Percentiles rank a stretch among this genome's conserved stretches.
Evolutionary conservation across 2,329 filamentous ascomycete genomes (phyloP).

Genomic region (Geosmithia flava): DNA sequence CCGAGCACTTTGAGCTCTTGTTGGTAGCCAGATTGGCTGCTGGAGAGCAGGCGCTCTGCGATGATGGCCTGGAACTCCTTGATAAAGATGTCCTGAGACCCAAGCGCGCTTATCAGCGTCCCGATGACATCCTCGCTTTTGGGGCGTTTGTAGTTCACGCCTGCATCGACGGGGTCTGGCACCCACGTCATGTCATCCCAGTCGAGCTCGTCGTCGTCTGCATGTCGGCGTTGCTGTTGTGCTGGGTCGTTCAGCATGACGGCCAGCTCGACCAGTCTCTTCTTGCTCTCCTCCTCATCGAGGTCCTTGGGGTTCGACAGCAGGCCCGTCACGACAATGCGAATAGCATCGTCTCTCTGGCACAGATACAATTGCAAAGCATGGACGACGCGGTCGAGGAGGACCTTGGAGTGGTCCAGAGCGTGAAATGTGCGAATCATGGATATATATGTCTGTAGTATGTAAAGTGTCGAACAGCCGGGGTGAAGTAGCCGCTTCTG

Average conservation of each 20-base stretch:
- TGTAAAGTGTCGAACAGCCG: conserved; percentile 63
- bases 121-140: conserved; percentile 87
- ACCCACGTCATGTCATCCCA: conserved; percentile 92
- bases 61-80: conserved; percentile 85
- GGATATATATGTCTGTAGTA: conserved; percentile 65
- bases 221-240: conserved; percentile 36
- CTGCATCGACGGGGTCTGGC: conserved; percentile 85
- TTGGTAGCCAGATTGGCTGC: conserved; percentile 53
- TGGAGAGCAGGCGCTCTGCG: conserved; percentile 62
- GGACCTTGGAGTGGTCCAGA: conserved; percentile 64
- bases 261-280: conserved; percentile 54
- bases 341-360: conserved; percentile 64
- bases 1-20: conserved; percentile 76
- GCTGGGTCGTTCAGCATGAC: conserved; percentile 50
- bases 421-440: conserved; percentile 68
- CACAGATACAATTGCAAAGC: conserved; percentile 66
- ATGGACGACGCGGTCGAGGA: conserved; percentile 62
- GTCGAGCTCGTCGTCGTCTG: conserved; percentile 61
- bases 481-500: conserved; percentile 59
- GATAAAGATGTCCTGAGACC: conserved; percentile 83
- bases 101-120: conserved; percentile 77
- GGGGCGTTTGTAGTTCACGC: conserved; percentile 80
- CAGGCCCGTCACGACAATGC: conserved; percentile 64
- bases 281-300: conserved; percentile 30
- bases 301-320: conserved; percentile 47